These are phyloP conservation scores for Sphaerobolus stellatus DNA, from an alignment of 1,284 basidiomycete species.

Conservation along the genomic window DNA sequence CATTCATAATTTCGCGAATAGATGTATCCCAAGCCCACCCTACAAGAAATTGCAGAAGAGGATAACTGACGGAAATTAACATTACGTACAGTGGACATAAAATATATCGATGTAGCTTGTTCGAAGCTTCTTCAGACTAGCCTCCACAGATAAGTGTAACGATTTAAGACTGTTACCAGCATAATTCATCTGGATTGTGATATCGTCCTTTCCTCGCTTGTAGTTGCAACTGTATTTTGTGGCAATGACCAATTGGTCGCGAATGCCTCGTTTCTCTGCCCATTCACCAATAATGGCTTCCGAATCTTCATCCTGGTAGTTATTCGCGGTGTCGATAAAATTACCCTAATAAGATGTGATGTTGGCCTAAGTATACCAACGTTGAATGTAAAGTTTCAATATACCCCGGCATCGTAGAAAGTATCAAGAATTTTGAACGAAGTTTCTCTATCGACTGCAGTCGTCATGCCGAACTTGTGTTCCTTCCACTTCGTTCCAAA, in stretches of 20 bases:
- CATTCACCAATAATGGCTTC: constrained; percentile 60
- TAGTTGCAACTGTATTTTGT: constrained; percentile 35
- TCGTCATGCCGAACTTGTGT: background rate
- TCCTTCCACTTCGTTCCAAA: constrained; percentile 2
- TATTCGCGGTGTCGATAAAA: constrained; percentile 39
- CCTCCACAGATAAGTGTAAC: constrained; percentile 31
- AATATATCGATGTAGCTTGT: constrained; percentile 40
- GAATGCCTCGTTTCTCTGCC: constrained; percentile 47
- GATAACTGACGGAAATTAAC: background rate
- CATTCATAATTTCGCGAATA: constrained; percentile 46
- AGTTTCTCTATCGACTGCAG: background rate
- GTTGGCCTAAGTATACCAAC: no score
- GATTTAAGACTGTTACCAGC: constrained; percentile 38
- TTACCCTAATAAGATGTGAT: no score
- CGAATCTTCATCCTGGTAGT: constrained; percentile 43
- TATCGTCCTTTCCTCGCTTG: constrained; percentile 19
- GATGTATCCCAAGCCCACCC: constrained; percentile 39
- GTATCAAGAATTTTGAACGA: background rate
- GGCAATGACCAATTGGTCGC: constrained; percentile 34
- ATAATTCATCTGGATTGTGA: constrained; percentile 30
- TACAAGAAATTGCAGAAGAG: background rate
- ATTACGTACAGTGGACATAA: constrained; percentile 34
- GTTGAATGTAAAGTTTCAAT: no score
- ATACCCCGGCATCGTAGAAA: background rate
- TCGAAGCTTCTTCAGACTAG: constrained; percentile 41